A percentile compares a stretch with the other conserved stretches of the same genome.
phyloP scores from a whole-genome alignment of 805 yeast species.

The Saturnispora gosingensis region DNA sequence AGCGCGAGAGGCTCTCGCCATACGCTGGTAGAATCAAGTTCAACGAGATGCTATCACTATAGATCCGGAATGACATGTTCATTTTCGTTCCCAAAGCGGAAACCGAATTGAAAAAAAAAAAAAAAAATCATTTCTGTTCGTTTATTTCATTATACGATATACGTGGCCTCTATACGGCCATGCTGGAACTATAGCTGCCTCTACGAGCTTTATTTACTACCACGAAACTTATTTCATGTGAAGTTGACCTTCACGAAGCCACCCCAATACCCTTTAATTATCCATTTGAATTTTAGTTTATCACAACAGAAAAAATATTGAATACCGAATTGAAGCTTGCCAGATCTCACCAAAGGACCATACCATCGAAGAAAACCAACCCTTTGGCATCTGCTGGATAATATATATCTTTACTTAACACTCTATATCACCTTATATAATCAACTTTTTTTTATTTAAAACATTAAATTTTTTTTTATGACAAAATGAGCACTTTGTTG shows the following conservation, averaged over 20 bases:
- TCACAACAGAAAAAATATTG: not conserved
- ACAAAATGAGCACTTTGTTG: not conserved
- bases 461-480: not conserved
- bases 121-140: not conserved
- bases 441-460: not conserved
- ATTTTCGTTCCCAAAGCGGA: not conserved
- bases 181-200: not conserved
- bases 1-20: not conserved
- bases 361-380: too few relatives aligned
- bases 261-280: not conserved
- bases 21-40: not conserved
- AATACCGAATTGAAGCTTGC: not conserved
- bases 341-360: not conserved
- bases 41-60: not conserved
- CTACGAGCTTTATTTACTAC: not conserved
- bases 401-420: not conserved
- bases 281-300: not conserved
- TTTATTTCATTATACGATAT: not conserved
- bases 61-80: not conserved
- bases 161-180: not conserved
- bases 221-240: not conserved
- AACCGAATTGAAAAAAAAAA: too few relatives aligned
- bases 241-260: not conserved
- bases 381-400: not conserved
- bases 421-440: too few relatives aligned